Conservation (phyloP, 129 eudicot species). For the Cynara cardunculus region DNA sequence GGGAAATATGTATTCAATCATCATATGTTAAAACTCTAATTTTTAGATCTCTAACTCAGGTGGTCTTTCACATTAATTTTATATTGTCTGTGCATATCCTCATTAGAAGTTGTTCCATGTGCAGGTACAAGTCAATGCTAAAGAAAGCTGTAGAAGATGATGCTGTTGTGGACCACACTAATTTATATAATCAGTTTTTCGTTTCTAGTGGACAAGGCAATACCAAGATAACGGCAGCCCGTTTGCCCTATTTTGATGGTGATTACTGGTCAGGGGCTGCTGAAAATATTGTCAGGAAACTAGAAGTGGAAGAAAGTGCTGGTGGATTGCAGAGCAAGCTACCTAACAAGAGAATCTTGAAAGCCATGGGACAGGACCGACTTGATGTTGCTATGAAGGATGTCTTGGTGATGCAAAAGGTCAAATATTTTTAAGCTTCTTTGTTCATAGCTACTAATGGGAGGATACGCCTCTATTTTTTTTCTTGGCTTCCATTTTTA, state of each 20-base stretch:
- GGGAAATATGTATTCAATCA: neutral
- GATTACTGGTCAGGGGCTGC: slow-evolving; percentile 79
- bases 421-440: neutral
- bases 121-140: slow-evolving; percentile 79
- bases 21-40: neutral
- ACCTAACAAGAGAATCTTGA: slow-evolving; percentile 52
- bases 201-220: slow-evolving; percentile 42
- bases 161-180: slow-evolving; percentile 55
- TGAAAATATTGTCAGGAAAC: slow-evolving; percentile 43
- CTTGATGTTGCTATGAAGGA: slow-evolving; percentile 52
- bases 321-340: slow-evolving; percentile 46
- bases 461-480: neutral
- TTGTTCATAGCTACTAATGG: neutral
- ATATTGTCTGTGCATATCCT: neutral
- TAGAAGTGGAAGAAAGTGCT: slow-evolving; percentile 48
- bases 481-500: neutral
- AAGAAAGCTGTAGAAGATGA: slow-evolving; percentile 57
- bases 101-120: slow-evolving; percentile 16
- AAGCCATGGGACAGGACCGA: slow-evolving; percentile 73
- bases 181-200: slow-evolving; percentile 61
- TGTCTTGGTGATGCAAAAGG: slow-evolving; percentile 76
- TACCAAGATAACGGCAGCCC: slow-evolving; percentile 68
- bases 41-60: neutral
- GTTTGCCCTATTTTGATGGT: slow-evolving; percentile 89
- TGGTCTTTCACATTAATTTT: neutral